Percentiles rank a stretch among this genome's conserved stretches.
Evolutionary conservation across 768 basidiomycete species (phyloP).

Genomic region (Psilocybe azurescens): DNA sequence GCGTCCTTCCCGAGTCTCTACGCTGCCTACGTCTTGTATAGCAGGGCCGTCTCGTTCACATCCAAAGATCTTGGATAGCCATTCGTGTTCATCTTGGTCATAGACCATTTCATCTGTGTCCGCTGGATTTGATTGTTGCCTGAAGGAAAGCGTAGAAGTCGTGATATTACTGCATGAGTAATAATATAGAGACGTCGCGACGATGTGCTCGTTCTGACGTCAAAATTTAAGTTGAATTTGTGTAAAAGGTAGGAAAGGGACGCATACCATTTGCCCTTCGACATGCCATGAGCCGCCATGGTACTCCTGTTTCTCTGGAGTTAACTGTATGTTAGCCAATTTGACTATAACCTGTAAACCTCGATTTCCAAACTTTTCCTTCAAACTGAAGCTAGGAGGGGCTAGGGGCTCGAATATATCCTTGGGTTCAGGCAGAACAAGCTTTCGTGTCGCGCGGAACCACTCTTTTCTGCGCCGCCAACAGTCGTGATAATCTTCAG

Average conservation of each 20-base stretch:
- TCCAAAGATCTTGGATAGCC: conserved; percentile 34
- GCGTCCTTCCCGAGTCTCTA: conserved; percentile 40
- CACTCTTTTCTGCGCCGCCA: conserved; percentile 20
- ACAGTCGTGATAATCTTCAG: conserved; percentile 23
- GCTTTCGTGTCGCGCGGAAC: conserved; percentile 10
- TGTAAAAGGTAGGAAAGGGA: not conserved
- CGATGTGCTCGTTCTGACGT: conserved; percentile 38
- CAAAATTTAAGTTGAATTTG: not conserved
- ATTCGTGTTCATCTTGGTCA: conserved; percentile 32
- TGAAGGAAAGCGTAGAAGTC: conserved; percentile 27
- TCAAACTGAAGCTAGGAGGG: conserved; percentile 19
- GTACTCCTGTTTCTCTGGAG: conserved; percentile 34
- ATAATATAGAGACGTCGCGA: conserved; percentile 35
- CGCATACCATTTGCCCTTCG: conserved; percentile 30
- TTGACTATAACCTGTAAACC: conserved; percentile 32
- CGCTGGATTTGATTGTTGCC: conserved; percentile 18
- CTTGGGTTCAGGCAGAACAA: conserved; percentile 28
- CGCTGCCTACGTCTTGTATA: conserved; percentile 35
- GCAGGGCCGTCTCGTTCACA: conserved; percentile 24
- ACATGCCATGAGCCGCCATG: conserved; percentile 34
- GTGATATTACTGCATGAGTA: conserved; percentile 33
- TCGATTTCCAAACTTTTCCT: conserved; percentile 10
- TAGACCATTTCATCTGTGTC: conserved; percentile 17
- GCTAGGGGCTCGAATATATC: conserved; percentile 11
- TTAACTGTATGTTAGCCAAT: conserved; percentile 34